Conservation (phyloP, 495 filamentous ascomycete genomes). For the Rostrohypoxylon terebratum region DNA sequence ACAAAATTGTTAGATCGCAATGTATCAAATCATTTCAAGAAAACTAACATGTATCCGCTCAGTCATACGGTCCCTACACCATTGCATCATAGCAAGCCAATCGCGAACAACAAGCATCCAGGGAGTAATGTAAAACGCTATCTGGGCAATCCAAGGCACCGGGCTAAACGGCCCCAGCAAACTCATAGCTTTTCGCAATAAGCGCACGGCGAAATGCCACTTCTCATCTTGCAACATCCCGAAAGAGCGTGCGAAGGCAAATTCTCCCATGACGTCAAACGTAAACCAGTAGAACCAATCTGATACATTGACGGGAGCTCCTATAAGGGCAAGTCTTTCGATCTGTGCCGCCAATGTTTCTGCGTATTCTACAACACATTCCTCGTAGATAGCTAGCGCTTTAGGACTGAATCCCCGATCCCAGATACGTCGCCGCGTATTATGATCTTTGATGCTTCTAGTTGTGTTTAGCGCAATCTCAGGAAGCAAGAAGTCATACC, state of each 20-base stretch:
- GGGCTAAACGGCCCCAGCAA: conserved; percentile 52
- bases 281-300: conserved; percentile 53
- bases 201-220: conserved; percentile 50
- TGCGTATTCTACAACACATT: conserved; percentile 43
- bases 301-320: conserved; percentile 43
- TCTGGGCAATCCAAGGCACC: conserved; percentile 54
- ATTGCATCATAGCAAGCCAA: conserved; percentile 49
- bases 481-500: conserved; percentile 57
- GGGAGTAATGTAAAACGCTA: conserved; percentile 47
- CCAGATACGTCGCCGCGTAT: conserved; percentile 52
- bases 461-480: conserved; percentile 48
- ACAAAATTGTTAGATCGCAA: conserved; percentile 22
- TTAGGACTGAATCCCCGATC: conserved; percentile 47
- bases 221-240: conserved; percentile 54
- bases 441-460: conserved; percentile 47
- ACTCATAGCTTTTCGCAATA: conserved; percentile 52
- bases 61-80: conserved; percentile 52
- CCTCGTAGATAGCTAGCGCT: conserved; percentile 42
- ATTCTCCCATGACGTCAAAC: conserved; percentile 60
- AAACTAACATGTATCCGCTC: conserved; percentile 47
- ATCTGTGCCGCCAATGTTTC: conserved; percentile 46
- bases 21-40: neutral
- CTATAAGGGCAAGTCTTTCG: conserved; percentile 23
- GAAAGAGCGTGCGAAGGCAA: conserved; percentile 55
- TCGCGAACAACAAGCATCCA: conserved; percentile 48